These are phyloP conservation scores for Hansenula sp. DNA, from an alignment of 1,139 yeast genomes.

Conservation along the genomic window DNA sequence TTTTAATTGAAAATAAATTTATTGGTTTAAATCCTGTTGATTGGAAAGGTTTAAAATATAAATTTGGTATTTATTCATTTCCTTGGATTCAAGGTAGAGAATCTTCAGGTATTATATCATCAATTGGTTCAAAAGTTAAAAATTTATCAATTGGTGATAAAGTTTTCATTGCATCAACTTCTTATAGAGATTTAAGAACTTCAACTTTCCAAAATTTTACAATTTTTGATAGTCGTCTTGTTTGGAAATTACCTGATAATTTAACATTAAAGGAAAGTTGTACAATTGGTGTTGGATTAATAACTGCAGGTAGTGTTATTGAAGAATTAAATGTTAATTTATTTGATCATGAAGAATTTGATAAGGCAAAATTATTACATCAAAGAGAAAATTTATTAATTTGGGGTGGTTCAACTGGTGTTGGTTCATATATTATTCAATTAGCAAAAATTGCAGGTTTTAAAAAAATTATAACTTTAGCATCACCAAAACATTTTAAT, in stretches of 20 bases:
- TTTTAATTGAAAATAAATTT: slow-evolving; percentile 35
- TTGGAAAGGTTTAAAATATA: slow-evolving; percentile 46
- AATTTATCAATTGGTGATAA: slow-evolving; percentile 29
- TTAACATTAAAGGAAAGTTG: slow-evolving; percentile 37
- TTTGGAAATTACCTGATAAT: slow-evolving; percentile 35
- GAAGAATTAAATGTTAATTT: slow-evolving; percentile 27
- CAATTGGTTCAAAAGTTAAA: slow-evolving; percentile 30
- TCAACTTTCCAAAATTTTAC: slow-evolving; percentile 45
- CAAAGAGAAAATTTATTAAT: slow-evolving; percentile 28
- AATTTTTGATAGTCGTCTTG: slow-evolving; percentile 38
- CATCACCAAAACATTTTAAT: slow-evolving; percentile 31
- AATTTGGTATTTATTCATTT: slow-evolving; percentile 42
- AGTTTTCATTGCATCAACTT: slow-evolving; percentile 40
- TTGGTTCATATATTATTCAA: slow-evolving; percentile 39
- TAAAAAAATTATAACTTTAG: slow-evolving; percentile 36
- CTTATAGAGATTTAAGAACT: slow-evolving; percentile 41
- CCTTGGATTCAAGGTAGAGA: slow-evolving; percentile 51
- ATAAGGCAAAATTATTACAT: slow-evolving; percentile 6
- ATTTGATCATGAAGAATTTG: slow-evolving; percentile 9
- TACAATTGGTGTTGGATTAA: slow-evolving; percentile 43
- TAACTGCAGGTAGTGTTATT: slow-evolving; percentile 39
- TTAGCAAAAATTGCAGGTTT: slow-evolving; percentile 36
- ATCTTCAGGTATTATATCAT: slow-evolving; percentile 36
- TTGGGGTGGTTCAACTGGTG: slow-evolving; percentile 49
- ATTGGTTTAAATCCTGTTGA: slow-evolving; percentile 45